Conservation (phyloP, 75 land plant species). For the Sequoiadendron giganteum region DNA sequence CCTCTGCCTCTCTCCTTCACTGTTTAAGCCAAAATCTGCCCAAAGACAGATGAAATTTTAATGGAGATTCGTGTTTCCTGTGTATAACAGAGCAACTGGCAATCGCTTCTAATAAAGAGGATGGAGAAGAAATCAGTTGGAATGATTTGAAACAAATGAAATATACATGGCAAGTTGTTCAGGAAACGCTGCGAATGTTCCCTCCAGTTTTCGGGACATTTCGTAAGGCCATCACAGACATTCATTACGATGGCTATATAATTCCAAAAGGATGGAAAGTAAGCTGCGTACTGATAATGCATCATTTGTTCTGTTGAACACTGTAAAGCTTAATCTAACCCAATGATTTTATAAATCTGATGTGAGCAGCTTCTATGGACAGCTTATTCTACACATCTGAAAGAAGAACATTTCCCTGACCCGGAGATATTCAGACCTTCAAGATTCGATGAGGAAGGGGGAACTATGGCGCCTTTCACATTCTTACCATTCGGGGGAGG, state of each 20-base stretch:
- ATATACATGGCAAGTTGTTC: background rate
- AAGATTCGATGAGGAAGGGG: constrained; percentile 31
- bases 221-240: constrained; percentile 6
- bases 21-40: no score
- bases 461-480: constrained; percentile 20
- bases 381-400: constrained; percentile 28
- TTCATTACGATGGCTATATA: background rate
- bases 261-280: background rate
- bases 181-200: constrained; percentile 22
- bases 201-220: constrained; percentile 28
- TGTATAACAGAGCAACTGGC: background rate
- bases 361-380: constrained; percentile 33
- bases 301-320: no score
- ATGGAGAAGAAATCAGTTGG: background rate
- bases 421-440: constrained; percentile 48
- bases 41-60: no score
- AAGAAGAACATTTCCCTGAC: constrained; percentile 30
- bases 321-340: no score
- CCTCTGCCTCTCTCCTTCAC: no score
- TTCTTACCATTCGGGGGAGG: constrained; percentile 61
- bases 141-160: background rate
- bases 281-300: background rate
- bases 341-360: no score
- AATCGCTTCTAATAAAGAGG: background rate
- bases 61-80: background rate